These are phyloP conservation scores for Mycena rosella DNA, from an alignment of 768 basidiomycete genomes.

Conservation along the genomic window DNA sequence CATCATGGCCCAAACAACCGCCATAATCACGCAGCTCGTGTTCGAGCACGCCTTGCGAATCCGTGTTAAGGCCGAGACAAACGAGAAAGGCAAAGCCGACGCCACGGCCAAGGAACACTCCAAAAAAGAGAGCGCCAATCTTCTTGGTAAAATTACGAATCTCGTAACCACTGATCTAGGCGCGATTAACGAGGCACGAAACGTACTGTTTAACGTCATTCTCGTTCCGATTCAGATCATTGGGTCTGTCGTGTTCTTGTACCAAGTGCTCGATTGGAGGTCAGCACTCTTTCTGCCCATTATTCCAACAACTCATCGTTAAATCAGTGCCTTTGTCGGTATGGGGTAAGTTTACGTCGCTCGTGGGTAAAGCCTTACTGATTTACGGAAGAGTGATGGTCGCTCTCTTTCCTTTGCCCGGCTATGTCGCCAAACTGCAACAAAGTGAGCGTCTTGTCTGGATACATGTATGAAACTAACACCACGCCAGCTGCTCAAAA, in stretches of 20 bases:
- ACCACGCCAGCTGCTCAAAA: background rate
- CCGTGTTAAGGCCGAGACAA: slow-evolving; percentile 63
- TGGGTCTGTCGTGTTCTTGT: too few relatives aligned
- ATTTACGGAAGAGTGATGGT: slow-evolving; percentile 10
- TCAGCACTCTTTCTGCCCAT: slow-evolving; percentile 22
- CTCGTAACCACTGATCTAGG: slow-evolving; percentile 71
- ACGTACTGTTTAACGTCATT: slow-evolving; percentile 5
- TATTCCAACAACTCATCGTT: background rate
- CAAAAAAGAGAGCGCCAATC: slow-evolving; percentile 49
- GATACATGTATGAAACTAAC: background rate
- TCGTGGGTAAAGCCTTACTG: background rate
- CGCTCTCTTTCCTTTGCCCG: slow-evolving; percentile 67
- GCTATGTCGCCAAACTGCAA: slow-evolving; percentile 61
- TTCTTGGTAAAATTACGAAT: slow-evolving; percentile 83
- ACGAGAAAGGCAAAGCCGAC: background rate
- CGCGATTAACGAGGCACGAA: slow-evolving; percentile 8
- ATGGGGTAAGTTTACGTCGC: background rate
- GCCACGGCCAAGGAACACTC: too few relatives aligned
- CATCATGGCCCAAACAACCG: slow-evolving; percentile 59
- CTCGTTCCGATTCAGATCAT: slow-evolving; percentile 55
- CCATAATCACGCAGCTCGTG: slow-evolving; percentile 56
- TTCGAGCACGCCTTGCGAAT: slow-evolving; percentile 69
- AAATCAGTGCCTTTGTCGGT: background rate
- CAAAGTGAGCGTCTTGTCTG: slow-evolving; percentile 41
- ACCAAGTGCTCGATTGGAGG: slow-evolving; percentile 67